These are phyloP conservation scores for Mycosphaerella sp. DNA, from an alignment of 2,329 filamentous ascomycete genomes.

Conservation along the genomic window DNA sequence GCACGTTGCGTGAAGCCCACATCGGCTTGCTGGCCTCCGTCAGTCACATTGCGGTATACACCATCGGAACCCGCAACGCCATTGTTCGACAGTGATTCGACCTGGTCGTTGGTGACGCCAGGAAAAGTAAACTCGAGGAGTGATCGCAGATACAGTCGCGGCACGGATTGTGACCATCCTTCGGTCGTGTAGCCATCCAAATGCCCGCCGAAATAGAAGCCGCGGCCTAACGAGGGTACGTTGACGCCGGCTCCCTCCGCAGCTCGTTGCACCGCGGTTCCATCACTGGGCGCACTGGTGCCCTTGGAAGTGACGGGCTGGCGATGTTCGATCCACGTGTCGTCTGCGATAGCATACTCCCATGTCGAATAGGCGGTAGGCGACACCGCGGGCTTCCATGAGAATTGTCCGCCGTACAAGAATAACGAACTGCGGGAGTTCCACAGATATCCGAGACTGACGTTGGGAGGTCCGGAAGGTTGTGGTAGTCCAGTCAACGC, in stretches of 20 bases:
- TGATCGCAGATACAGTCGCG: constrained; percentile 64
- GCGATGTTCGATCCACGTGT: constrained; percentile 56
- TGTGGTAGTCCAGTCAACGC: constrained; percentile 55
- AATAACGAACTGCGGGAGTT: constrained; percentile 63
- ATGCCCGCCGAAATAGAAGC: constrained; percentile 75
- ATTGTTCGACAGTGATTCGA: constrained; percentile 48
- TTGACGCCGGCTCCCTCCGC: constrained; percentile 68
- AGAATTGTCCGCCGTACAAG: constrained; percentile 69
- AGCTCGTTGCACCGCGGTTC: constrained; percentile 56
- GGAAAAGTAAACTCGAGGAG: constrained; percentile 71
- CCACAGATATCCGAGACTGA: constrained; percentile 71
- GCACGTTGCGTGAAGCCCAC: constrained; percentile 66
- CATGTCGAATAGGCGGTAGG: constrained; percentile 59
- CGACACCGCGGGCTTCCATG: constrained; percentile 52
- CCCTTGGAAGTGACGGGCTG: constrained; percentile 58
- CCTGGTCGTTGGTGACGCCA: constrained; percentile 57
- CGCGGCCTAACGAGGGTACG: constrained; percentile 61
- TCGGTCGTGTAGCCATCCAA: constrained; percentile 57
- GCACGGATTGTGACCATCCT: constrained; percentile 61
- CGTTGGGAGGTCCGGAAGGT: constrained; percentile 62
- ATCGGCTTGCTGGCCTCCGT: constrained; percentile 60
- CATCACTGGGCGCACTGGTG: constrained; percentile 52
- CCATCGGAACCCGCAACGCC: constrained; percentile 56
- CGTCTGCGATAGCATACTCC: constrained; percentile 59
- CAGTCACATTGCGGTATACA: constrained; percentile 66